Conservation (phyloP, 1,139 yeast species). For the Yamadazyma dendronema region DNA sequence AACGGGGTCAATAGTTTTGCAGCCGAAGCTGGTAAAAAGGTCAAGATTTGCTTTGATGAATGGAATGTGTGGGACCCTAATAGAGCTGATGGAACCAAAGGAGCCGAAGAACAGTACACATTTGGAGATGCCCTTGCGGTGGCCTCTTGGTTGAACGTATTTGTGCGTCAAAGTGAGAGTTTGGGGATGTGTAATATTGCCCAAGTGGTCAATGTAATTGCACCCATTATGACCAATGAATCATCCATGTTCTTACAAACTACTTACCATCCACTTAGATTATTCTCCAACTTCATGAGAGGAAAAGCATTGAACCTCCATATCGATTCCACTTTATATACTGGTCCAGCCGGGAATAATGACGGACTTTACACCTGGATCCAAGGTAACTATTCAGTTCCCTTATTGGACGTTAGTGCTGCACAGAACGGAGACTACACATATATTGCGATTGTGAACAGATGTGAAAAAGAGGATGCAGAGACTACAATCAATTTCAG, state of each 20-base stretch:
- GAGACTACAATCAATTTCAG: constrained; percentile 17
- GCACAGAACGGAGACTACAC: constrained; percentile 17
- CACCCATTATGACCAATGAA: constrained; percentile 30
- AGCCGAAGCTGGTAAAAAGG: constrained; percentile 13
- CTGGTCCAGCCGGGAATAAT: constrained; percentile 22
- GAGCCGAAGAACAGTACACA: constrained; percentile 30
- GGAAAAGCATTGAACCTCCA: constrained; percentile 27
- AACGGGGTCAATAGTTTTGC: constrained; percentile 11
- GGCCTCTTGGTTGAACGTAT: constrained; percentile 31
- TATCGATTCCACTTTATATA: constrained; percentile 22
- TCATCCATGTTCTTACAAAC: constrained; percentile 25
- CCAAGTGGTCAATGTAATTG: constrained; percentile 31
- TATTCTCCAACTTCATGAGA: constrained; percentile 29
- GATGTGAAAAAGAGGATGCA: constrained; percentile 21
- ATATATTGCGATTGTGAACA: constrained; percentile 26
- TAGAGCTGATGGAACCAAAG: constrained; percentile 26
- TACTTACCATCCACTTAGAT: constrained; percentile 24
- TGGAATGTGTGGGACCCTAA: constrained; percentile 38
- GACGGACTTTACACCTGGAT: constrained; percentile 21
- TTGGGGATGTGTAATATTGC: constrained; percentile 34
- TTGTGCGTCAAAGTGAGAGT: constrained; percentile 25
- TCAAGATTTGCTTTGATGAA: constrained; percentile 31
- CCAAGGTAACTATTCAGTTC: constrained; percentile 22
- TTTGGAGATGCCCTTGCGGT: constrained; percentile 31
- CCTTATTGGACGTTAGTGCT: constrained; percentile 17